Base-by-base conservation (phyloP, 2,329 filamentous ascomycete species). In the Epichloe typhina region DNA sequence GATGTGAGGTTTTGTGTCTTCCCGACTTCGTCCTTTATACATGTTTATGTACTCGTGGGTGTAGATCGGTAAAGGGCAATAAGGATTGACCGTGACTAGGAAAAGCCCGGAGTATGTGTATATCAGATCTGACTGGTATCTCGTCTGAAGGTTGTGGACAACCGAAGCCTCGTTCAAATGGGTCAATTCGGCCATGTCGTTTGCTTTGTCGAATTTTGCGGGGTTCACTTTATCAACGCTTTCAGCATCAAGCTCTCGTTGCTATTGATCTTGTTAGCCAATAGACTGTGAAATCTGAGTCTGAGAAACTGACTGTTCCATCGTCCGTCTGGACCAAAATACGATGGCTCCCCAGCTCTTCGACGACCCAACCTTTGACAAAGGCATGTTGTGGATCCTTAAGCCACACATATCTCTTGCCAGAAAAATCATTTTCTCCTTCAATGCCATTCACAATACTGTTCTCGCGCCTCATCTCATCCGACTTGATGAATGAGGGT, bases 41-140 rank as follows among this genome's bases (percentile, higher is more conserved):
- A 96, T 95, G 63, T 95, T 94, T 72, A 98, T 80, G 69, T 96
- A 97, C 61, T 98, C 93, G 64, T 93, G 89, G 50, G 82, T 88
- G 68, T 98, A 98, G 53, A 98, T 98, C 3, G 94, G 88, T 9
- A 98, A 71, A 2, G 89, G 82, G 56, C 89, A 95, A 69, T 98
- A 98, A 0, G 94, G 93, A 64, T 98, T 98, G 55, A 98, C 86
- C 0, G 94, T 94, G 46, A 98, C 93, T 62, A 98, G 74, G 71
- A 98, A 98, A 40, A 98, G 76, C 0, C 93, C 93, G 0, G 93
- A 98, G 67, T 98, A 98, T 21, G 93, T 98, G 73, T 94, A 98
- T 59, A 98, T 98, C 54, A 98, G 72, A 69, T 98, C 93, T 43
- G 93, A 80, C 66, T 96, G 88, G 65, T 98, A 98, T 68, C 93